phyloP scores from a whole-genome alignment of 108 stramenopile species.

The Mayamaea pseudoterrestris region DNA sequence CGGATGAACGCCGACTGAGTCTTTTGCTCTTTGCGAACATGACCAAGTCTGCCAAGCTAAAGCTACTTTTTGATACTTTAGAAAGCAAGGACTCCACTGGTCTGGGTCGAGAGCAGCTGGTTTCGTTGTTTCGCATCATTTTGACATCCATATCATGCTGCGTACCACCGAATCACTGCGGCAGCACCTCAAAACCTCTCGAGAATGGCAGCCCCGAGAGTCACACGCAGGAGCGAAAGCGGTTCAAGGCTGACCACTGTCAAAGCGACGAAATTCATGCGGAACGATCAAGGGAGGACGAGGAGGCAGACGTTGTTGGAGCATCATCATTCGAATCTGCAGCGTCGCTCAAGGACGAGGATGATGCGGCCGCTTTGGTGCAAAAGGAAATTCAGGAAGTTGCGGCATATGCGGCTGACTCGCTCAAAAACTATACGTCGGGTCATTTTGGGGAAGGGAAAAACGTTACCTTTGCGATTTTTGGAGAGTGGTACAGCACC shows the following conservation, averaged over 20 bases:
- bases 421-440: no score
- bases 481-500: conserved; percentile 71
- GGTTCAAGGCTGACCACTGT: neutral
- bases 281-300: neutral
- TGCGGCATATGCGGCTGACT: conserved; percentile 56
- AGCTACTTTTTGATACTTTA: no score
- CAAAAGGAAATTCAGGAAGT: conserved; percentile 61
- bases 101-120: neutral
- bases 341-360: conserved; percentile 14
- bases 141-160: conserved; percentile 1
- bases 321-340: conserved; percentile 26
- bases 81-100: neutral
- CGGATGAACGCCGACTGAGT: no score
- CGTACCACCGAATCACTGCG: no score
- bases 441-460: conserved; percentile 18
- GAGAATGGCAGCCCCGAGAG: neutral
- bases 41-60: no score
- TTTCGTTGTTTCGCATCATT: neutral
- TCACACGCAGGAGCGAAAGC: neutral
- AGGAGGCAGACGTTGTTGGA: neutral
- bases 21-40: no score
- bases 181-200: neutral
- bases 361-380: conserved; percentile 13
- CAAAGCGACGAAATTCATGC: neutral
- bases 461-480: conserved; percentile 35